Percentiles rank a stretch among this genome's conserved stretches.
These are phyloP conservation scores for Rusavskia elegans DNA, from an alignment of 495 filamentous ascomycete genomes.

Conservation along the genomic window DNA sequence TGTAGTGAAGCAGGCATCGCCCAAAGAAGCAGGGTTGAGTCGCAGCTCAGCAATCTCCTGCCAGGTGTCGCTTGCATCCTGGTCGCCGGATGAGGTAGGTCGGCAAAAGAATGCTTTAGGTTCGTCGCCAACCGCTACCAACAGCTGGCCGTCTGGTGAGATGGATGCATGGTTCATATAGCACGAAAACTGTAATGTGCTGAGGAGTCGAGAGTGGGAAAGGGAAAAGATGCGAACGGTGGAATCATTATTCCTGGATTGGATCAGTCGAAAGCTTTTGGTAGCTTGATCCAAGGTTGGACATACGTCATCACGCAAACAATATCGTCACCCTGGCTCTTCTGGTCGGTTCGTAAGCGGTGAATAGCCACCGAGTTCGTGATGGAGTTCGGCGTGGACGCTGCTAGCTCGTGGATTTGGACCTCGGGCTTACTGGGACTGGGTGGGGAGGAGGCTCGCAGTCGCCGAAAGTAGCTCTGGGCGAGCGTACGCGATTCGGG, in stretches of 20 bases:
- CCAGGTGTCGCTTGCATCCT: slow-evolving; percentile 15
- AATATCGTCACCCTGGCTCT: slow-evolving; percentile 37
- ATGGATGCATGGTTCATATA: slow-evolving; percentile 86
- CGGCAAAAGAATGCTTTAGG: slow-evolving; percentile 66
- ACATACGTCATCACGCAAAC: slow-evolving; percentile 44
- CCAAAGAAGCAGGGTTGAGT: slow-evolving; percentile 23
- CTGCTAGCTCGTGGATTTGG: slow-evolving; percentile 35
- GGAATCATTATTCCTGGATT: slow-evolving; percentile 70
- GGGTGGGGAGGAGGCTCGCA: neutral
- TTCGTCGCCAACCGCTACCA: slow-evolving; percentile 76
- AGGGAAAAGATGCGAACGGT: slow-evolving; percentile 69
- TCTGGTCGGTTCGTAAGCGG: slow-evolving; percentile 32
- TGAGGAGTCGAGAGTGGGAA: slow-evolving; percentile 40
- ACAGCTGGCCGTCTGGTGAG: slow-evolving; percentile 68
- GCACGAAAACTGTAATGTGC: slow-evolving; percentile 54
- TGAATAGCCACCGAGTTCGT: slow-evolving; percentile 62
- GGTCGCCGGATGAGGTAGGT: slow-evolving; percentile 23
- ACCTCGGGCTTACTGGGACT: slow-evolving; percentile 27
- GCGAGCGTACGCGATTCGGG: slow-evolving; percentile 10
- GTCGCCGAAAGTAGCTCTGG: slow-evolving; percentile 3
- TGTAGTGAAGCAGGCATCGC: slow-evolving; percentile 47
- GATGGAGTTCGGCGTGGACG: slow-evolving; percentile 54
- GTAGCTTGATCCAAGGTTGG: neutral
- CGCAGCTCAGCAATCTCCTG: slow-evolving; percentile 10
- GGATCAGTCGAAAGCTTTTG: slow-evolving; percentile 7